These are phyloP conservation scores for Vararia minispora DNA, from an alignment of 768 basidiomycete species.

Conservation along the genomic window DNA sequence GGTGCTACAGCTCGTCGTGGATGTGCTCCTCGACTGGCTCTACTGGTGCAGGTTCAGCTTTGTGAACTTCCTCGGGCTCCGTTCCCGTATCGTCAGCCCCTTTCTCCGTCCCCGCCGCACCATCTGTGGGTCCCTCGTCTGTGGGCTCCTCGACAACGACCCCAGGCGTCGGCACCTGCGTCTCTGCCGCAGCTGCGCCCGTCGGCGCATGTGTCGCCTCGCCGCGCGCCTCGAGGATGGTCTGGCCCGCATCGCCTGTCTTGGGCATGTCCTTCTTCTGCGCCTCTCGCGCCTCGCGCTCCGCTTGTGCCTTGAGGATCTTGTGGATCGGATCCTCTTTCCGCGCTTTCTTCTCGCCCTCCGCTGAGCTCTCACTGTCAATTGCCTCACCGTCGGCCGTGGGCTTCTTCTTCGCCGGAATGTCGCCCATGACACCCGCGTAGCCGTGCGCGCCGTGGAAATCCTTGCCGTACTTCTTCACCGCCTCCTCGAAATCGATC, in stretches of 20 bases:
- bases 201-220: conserved; percentile 9
- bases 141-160: too few species aligned
- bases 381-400: too few species aligned
- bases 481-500: conserved; percentile 41
- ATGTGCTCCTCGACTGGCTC: too few species aligned
- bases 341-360: conserved; percentile 11
- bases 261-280: conserved; percentile 11
- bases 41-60: too few species aligned
- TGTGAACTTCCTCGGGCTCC: too few species aligned
- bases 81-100: too few species aligned
- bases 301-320: conserved; percentile 17
- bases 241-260: conserved; percentile 18
- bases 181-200: neutral
- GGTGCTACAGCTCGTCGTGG: conserved; percentile 9
- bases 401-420: conserved; percentile 23
- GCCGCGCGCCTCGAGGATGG: conserved; percentile 12
- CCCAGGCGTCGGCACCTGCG: neutral
- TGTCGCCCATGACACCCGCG: conserved; percentile 31
- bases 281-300: conserved; percentile 11
- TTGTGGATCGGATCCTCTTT: conserved; percentile 19
- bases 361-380: conserved; percentile 7
- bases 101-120: too few species aligned
- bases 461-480: conserved; percentile 29
- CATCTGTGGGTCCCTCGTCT: neutral
- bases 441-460: conserved; percentile 34